phyloP scores from a whole-genome alignment of 2,329 filamentous ascomycete genomes.

The Trichophyton equinum region DNA sequence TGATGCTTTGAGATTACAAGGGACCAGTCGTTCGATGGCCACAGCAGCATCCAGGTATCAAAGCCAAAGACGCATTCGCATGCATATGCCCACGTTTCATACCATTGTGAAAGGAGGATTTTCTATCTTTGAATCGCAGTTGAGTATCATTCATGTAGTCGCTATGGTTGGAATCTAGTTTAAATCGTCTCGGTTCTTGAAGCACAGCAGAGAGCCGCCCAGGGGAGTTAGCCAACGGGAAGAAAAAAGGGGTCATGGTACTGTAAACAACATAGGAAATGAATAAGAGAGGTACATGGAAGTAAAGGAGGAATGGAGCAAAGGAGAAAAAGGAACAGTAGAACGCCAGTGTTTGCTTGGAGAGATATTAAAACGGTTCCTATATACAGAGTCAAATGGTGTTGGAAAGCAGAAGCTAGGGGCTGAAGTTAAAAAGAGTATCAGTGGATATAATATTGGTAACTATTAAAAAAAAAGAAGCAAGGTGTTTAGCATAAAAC shows the following conservation, averaged over 20 bases:
- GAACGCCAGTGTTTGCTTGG: background rate
- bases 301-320: too few relatives aligned
- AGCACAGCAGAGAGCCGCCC: background rate
- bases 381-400: background rate
- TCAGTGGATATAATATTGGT: too few relatives aligned
- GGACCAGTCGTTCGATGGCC: too few relatives aligned
- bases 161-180: background rate
- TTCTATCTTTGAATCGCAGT: background rate
- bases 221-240: background rate
- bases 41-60: too few relatives aligned
- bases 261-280: background rate
- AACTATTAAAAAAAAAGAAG: background rate
- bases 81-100: too few relatives aligned
- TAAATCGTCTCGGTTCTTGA: background rate
- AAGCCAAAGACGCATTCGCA: too few relatives aligned
- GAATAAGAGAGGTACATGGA: background rate
- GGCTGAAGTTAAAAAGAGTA: too few relatives aligned
- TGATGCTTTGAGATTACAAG: background rate
- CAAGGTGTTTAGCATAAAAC: conserved; percentile 23
- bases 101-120: background rate
- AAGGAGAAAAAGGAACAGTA: background rate
- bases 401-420: too few relatives aligned
- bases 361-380: background rate
- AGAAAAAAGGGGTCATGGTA: background rate
- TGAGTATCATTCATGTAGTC: background rate